phyloP scores from a whole-genome alignment of 768 basidiomycete species.

The Tricholoma bakamatsutake region DNA sequence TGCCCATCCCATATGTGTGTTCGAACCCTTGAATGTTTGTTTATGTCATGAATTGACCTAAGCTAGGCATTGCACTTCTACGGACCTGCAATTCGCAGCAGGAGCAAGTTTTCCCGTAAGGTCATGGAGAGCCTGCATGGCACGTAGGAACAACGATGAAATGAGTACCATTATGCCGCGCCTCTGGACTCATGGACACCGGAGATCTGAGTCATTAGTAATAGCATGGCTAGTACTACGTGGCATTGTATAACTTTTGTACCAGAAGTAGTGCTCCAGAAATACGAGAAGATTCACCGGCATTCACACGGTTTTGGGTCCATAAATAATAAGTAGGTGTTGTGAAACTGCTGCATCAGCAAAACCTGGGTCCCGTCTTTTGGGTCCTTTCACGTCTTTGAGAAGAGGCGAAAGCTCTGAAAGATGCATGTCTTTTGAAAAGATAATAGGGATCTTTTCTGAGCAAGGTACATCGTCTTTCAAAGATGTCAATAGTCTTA shows the following conservation, averaged over 20 bases:
- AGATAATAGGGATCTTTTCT: not conserved
- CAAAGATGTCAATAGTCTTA: conserved; percentile 14
- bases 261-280: too few relatives aligned
- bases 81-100: conserved; percentile 33
- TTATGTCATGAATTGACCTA: not conserved
- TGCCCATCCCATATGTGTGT: conserved; percentile 55
- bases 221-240: too few relatives aligned
- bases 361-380: not conserved
- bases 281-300: too few relatives aligned
- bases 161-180: too few relatives aligned
- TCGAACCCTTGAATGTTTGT: not conserved
- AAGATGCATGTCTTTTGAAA: not conserved
- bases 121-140: conserved; percentile 22
- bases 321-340: too few relatives aligned
- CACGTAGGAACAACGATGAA: too few relatives aligned
- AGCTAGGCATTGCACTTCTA: conserved; percentile 36
- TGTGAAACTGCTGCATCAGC: too few relatives aligned
- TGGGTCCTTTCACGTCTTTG: not conserved
- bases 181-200: too few relatives aligned
- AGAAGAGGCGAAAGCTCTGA: not conserved
- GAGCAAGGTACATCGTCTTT: not conserved
- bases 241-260: too few relatives aligned
- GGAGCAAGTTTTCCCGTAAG: conserved; percentile 35
- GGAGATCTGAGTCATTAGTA: too few relatives aligned
- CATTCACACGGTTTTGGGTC: too few relatives aligned